Evolutionary conservation across 805 yeast species (phyloP).

Genomic region (Deakozyma indianensis): DNA sequence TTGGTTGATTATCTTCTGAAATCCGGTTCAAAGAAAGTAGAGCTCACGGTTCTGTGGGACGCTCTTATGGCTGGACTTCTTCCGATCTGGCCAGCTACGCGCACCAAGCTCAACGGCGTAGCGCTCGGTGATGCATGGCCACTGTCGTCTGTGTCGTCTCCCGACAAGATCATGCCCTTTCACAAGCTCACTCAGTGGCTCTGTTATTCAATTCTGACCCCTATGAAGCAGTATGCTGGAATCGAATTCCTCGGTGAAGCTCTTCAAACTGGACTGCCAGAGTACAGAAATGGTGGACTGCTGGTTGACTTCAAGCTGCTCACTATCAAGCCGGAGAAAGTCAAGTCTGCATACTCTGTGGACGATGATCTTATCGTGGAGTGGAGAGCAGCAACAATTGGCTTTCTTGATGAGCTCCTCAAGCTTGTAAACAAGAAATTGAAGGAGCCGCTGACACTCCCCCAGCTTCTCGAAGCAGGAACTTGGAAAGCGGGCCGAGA

Average conservation of each 20-base stretch:
- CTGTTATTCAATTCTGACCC: slow-evolving; percentile 43
- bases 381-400: slow-evolving; percentile 52
- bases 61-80: slow-evolving; percentile 40
- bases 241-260: slow-evolving; percentile 25
- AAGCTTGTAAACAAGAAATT: slow-evolving; percentile 37
- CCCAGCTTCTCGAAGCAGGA: slow-evolving; percentile 56
- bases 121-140: slow-evolving; percentile 54
- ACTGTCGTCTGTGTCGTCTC: slow-evolving; percentile 12
- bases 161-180: slow-evolving; percentile 37
- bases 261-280: slow-evolving; percentile 43
- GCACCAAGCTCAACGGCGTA: slow-evolving; percentile 35
- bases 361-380: slow-evolving; percentile 49
- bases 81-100: slow-evolving; percentile 49
- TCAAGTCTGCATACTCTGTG: slow-evolving; percentile 26
- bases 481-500: slow-evolving; percentile 55
- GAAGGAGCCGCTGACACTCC: slow-evolving; percentile 26
- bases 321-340: slow-evolving; percentile 29
- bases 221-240: slow-evolving; percentile 31
- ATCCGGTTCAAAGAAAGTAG: slow-evolving; percentile 19
- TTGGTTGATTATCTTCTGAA: slow-evolving; percentile 33
- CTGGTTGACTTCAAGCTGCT: slow-evolving; percentile 42
- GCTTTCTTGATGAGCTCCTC: slow-evolving; percentile 37
- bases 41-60: slow-evolving; percentile 37
- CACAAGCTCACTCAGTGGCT: slow-evolving; percentile 59
- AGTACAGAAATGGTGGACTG: slow-evolving; percentile 52